Evolutionary conservation across 208 protist species (phyloP).

Genomic region (Zelonia costaricensis): DNA sequence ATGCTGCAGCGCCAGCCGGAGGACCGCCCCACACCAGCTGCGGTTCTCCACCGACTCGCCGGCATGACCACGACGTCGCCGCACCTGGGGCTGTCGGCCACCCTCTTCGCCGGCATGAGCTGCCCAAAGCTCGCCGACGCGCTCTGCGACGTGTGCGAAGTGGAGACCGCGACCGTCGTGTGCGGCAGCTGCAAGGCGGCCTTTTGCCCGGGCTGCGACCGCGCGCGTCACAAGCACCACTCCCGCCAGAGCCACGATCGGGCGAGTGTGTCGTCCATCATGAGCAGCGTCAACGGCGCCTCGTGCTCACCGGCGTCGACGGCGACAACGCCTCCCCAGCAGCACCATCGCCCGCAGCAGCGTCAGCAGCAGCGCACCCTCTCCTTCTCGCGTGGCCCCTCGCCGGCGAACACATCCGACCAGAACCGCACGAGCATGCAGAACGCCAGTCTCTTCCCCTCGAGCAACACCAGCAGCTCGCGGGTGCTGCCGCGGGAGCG

Average conservation of each 20-base stretch:
- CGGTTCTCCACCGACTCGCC: constrained; percentile 47
- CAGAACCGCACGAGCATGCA: constrained; percentile 29
- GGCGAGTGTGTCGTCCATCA: constrained; percentile 24
- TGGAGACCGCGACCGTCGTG: constrained; percentile 39
- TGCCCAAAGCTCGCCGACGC: constrained; percentile 43
- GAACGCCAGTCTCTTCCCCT: constrained; percentile 32
- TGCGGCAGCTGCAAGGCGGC: constrained; percentile 47
- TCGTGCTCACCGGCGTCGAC: constrained; percentile 13
- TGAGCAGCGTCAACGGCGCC: constrained; percentile 19
- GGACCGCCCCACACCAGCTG: constrained; percentile 51
- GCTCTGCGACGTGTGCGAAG: constrained; percentile 74
- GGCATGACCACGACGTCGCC: constrained; percentile 35
- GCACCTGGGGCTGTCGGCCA: constrained; percentile 33
- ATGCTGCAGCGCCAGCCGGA: constrained; percentile 77
- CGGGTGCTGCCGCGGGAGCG: constrained; percentile 17
- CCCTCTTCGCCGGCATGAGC: constrained; percentile 49
- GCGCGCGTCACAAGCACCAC: constrained; percentile 60
- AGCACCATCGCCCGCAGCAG: neutral
- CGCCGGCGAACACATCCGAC: constrained; percentile 23
- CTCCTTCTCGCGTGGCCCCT: constrained; percentile 37
- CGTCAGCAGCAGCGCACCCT: constrained; percentile 40
- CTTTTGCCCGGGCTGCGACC: constrained; percentile 71
- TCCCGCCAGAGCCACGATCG: constrained; percentile 68
- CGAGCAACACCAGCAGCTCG: constrained; percentile 9
- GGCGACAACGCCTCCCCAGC: constrained; percentile 1